These are phyloP conservation scores for Xylaria cubensis DNA, from an alignment of 495 filamentous ascomycete species.

Conservation along the genomic window DNA sequence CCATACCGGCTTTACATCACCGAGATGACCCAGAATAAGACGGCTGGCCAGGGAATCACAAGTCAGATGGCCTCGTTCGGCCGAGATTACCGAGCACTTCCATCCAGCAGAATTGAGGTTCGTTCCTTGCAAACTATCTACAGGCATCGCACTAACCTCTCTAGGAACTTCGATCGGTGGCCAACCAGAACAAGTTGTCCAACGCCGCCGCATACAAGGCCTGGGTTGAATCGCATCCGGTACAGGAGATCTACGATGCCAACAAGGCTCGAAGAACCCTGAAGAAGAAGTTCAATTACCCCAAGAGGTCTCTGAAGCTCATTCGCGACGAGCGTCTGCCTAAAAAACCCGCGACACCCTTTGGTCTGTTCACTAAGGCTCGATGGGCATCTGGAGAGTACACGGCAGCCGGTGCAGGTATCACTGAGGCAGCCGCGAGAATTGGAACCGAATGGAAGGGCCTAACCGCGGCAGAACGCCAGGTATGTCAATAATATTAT, in stretches of 20 bases:
- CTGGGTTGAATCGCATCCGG: conserved; percentile 67
- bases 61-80: conserved; percentile 16
- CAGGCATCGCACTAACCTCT: conserved; percentile 22
- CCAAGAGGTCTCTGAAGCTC: conserved; percentile 31
- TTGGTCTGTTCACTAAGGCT: conserved; percentile 53
- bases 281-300: conserved; percentile 36
- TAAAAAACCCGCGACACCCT: conserved; percentile 53
- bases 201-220: conserved; percentile 54
- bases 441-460: conserved; percentile 51
- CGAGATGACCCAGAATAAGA: conserved; percentile 24
- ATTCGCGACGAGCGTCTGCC: conserved; percentile 67
- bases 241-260: conserved; percentile 63
- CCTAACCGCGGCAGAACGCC: conserved; percentile 57
- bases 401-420: conserved; percentile 37
- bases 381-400: conserved; percentile 54
- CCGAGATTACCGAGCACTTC: conserved; percentile 37
- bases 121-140: conserved; percentile 24
- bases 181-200: background rate
- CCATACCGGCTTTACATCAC: conserved; percentile 35
- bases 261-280: conserved; percentile 67
- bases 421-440: conserved; percentile 34
- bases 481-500: conserved; percentile 39
- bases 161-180: conserved; percentile 34
- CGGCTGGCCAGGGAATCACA: background rate
- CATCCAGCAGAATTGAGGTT: conserved; percentile 41